Conservation (phyloP, 176 grass and related monocot genomes). For the Oryza longistaminata region DNA sequence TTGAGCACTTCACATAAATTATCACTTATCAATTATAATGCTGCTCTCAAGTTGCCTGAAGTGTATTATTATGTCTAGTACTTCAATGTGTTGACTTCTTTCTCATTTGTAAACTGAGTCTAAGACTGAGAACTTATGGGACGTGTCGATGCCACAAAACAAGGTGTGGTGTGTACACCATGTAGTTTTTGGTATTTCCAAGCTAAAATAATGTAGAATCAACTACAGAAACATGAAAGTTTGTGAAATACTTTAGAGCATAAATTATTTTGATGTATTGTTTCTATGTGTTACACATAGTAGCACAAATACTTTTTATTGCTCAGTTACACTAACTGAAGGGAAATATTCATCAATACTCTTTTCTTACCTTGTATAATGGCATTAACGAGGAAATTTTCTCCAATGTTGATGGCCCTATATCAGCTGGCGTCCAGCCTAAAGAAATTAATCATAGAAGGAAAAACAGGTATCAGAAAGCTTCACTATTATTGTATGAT, state of each 20-base stretch:
- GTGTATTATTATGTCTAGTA: slow-evolving; percentile 2
- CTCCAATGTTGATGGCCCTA: slow-evolving; percentile 82
- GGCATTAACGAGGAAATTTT: slow-evolving; percentile 61
- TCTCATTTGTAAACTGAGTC: background rate
- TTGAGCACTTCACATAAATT: slow-evolving; percentile 19
- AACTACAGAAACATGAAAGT: slow-evolving; percentile 12
- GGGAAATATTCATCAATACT: background rate
- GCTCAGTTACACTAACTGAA: background rate
- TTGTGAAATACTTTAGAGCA: background rate
- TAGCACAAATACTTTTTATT: background rate
- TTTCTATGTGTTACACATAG: slow-evolving; percentile 9
- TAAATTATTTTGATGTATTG: background rate
- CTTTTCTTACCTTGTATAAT: slow-evolving; percentile 69
- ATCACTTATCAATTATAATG: slow-evolving; percentile 19
- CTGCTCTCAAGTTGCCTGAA: slow-evolving; percentile 9
- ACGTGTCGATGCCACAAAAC: background rate
- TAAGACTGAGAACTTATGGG: slow-evolving; percentile 5
- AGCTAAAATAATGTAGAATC: slow-evolving; percentile 1
- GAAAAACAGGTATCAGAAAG: slow-evolving; percentile 22
- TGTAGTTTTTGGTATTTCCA: background rate
- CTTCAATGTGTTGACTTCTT: slow-evolving; percentile 10
- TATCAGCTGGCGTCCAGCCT: slow-evolving; percentile 81
- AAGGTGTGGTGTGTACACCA: background rate
- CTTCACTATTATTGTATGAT: slow-evolving; percentile 4
- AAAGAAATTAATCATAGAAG: slow-evolving; percentile 32